phyloP scores from a whole-genome alignment of 83 land plant species.

The Picea mariana region DNA sequence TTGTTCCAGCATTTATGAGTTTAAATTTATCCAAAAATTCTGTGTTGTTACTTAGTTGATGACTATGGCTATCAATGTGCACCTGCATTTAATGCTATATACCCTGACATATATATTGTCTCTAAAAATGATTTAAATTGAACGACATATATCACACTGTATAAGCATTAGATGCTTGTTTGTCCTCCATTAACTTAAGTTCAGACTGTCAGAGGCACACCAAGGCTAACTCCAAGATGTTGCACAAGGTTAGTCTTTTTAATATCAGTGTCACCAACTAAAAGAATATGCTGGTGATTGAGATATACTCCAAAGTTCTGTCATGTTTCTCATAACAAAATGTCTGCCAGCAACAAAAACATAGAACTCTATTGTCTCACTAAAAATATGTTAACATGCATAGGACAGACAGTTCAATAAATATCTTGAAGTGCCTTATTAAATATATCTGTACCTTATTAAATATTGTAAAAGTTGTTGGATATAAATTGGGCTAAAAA shows the following conservation, averaged over 20 bases:
- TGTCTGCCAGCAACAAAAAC: conserved; percentile 54
- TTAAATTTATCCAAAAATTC: conserved; percentile 95
- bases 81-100: too few relatives aligned
- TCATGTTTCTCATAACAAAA: conserved; percentile 60
- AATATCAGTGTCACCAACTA: conserved; percentile 99
- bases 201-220: conserved; percentile 80
- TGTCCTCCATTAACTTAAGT: conserved; percentile 80
- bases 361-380: neutral
- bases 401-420: too few relatives aligned
- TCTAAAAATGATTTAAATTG: too few relatives aligned
- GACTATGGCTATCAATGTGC: too few relatives aligned
- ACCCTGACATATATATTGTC: too few relatives aligned
- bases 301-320: conserved; percentile 58
- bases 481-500: too few relatives aligned
- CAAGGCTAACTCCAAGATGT: conserved; percentile 69
- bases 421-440: too few relatives aligned
- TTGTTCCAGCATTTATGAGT: conserved; percentile 73
- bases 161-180: too few relatives aligned
- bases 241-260: conserved; percentile 98
- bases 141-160: too few relatives aligned
- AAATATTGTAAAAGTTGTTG: too few relatives aligned
- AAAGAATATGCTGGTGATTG: conserved; percentile 69
- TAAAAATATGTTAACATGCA: too few relatives aligned
- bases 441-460: too few relatives aligned
- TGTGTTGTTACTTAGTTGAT: conserved; percentile 51